Conservation (phyloP, 169 alveolate species). For the Cryptosporidium andersoni region DNA sequence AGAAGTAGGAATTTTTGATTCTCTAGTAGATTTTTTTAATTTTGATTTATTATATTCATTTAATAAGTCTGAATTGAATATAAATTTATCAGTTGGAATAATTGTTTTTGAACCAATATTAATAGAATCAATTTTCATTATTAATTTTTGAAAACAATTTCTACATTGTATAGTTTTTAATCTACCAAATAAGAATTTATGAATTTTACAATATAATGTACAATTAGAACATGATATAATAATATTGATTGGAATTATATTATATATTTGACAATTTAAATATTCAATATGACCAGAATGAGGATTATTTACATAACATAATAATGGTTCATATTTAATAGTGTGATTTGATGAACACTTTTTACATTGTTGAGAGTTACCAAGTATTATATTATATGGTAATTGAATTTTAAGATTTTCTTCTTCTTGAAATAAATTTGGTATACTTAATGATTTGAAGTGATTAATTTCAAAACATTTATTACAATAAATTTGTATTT, state of each 20-base stretch:
- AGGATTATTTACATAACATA: slow-evolving; percentile 28
- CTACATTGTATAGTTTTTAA: slow-evolving; percentile 42
- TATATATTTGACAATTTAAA: slow-evolving; percentile 27
- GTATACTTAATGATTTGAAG: slow-evolving; percentile 57
- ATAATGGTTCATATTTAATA: slow-evolving; percentile 35
- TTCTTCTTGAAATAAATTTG: slow-evolving; percentile 38
- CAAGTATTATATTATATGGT: slow-evolving; percentile 47
- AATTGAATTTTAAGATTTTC: no score
- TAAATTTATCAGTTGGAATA: no score
- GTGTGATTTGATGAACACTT: slow-evolving; percentile 42
- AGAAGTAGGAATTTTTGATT: slow-evolving; percentile 54
- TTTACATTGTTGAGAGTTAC: slow-evolving; percentile 45
- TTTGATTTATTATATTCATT: slow-evolving; percentile 5
- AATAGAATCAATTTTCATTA: slow-evolving; percentile 12
- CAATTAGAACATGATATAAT: slow-evolving; percentile 63
- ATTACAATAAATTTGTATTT: slow-evolving; percentile 39
- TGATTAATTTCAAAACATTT: slow-evolving; percentile 52
- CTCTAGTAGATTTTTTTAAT: slow-evolving; percentile 2
- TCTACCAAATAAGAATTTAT: slow-evolving; percentile 47
- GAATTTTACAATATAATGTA: slow-evolving; percentile 11
- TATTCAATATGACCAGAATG: slow-evolving; percentile 43
- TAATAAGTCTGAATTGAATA: slow-evolving; percentile 26
- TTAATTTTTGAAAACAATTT: slow-evolving; percentile 50
- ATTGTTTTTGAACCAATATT: slow-evolving; percentile 8
- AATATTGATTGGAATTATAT: slow-evolving; percentile 38